These are phyloP conservation scores for Fusarium sp. DNA, from an alignment of 2,329 filamentous ascomycete species.

Conservation along the genomic window DNA sequence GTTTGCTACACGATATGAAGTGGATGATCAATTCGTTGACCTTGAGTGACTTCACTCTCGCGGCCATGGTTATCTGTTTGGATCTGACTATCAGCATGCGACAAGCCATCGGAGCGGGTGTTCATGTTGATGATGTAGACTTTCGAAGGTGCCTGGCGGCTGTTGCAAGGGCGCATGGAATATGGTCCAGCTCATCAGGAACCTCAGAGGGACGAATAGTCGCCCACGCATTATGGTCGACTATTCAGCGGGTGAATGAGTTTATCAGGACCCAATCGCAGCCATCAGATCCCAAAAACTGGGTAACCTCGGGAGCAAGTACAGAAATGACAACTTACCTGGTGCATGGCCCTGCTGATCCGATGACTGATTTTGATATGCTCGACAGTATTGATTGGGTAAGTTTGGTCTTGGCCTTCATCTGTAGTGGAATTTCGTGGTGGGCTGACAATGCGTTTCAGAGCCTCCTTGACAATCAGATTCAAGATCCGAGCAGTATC, in stretches of 20 bases:
- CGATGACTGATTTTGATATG: conserved; percentile 15
- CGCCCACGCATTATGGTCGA: conserved; percentile 36
- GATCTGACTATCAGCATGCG: conserved; percentile 45
- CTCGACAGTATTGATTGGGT: conserved; percentile 43
- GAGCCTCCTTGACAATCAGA: conserved; percentile 32
- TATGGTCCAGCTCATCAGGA: conserved; percentile 33
- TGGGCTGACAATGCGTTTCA: neutral
- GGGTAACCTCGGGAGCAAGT: too few relatives aligned
- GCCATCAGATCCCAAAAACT: accelerated
- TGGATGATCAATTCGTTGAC: conserved; percentile 61
- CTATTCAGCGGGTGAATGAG: conserved; percentile 23
- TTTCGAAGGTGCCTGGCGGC: conserved; percentile 5
- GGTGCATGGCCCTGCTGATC: neutral
- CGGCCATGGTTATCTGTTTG: conserved; percentile 64
- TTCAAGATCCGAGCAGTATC: neutral
- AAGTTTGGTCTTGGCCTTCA: neutral
- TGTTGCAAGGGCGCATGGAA: conserved; percentile 34
- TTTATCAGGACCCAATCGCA: neutral
- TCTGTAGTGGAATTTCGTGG: neutral
- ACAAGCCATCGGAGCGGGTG: neutral
- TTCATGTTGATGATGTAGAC: accelerated
- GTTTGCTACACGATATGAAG: conserved; percentile 57
- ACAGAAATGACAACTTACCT: accelerated
- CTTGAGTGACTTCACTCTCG: conserved; percentile 63
- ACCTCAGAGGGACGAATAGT: conserved; percentile 40